Percentiles rank a stretch among this genome's conserved stretches.
phyloP scores from a whole-genome alignment of 1,284 basidiomycete species.

The Wolfiporia cocos region DNA sequence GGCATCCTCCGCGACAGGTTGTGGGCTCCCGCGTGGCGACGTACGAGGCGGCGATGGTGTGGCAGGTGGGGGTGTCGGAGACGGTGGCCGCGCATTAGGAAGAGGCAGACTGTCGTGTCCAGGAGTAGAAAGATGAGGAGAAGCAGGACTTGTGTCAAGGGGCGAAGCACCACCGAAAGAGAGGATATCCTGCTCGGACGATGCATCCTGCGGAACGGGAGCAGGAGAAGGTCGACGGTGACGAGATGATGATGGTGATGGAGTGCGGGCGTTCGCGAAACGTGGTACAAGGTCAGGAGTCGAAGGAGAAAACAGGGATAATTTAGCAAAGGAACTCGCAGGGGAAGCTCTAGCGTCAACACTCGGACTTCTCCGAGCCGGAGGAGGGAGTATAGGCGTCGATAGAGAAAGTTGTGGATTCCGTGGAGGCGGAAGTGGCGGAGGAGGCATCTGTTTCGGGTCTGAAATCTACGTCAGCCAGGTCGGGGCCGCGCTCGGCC shows the following conservation, averaged over 20 bases:
- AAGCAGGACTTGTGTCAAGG: neutral
- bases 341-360: conserved; percentile 21
- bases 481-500: neutral
- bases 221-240: neutral
- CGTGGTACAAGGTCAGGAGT: conserved; percentile 5
- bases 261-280: conserved; percentile 8
- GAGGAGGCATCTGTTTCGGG: conserved; percentile 37
- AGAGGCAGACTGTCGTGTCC: too few relatives aligned
- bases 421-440: conserved; percentile 35
- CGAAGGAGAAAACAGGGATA: conserved; percentile 29
- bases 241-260: conserved; percentile 6
- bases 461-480: conserved; percentile 12
- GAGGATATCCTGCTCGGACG: neutral
- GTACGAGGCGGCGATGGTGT: too few relatives aligned
- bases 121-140: neutral
- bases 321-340: conserved; percentile 32
- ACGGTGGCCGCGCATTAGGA: too few relatives aligned
- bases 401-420: conserved; percentile 32
- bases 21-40: too few relatives aligned
- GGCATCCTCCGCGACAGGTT: neutral
- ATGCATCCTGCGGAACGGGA: neutral
- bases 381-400: conserved; percentile 18
- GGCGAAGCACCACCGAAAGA: neutral
- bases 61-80: too few relatives aligned
- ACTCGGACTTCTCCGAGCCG: conserved; percentile 9